Percentiles rank a stretch among this genome's conserved stretches.
phyloP scores from a whole-genome alignment of 164 flowering plant genomes.

The Vitis amurensis region DNA sequence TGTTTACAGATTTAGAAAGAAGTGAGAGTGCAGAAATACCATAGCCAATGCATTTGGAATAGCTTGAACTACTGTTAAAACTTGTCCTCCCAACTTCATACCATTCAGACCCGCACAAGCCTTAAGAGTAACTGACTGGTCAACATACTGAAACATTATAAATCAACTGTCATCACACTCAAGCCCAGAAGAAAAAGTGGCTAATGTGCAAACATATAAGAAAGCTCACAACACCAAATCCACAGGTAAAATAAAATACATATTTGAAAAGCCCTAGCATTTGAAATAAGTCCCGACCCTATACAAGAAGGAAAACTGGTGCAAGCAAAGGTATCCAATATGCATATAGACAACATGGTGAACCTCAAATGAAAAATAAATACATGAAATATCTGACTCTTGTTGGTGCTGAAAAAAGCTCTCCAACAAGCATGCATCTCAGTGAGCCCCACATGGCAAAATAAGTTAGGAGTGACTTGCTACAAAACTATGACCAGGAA shows the following conservation, averaged over 20 bases:
- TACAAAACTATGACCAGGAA: too few species aligned
- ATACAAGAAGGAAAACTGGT: too few species aligned
- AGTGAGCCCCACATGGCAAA: too few species aligned
- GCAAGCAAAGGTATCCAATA: too few species aligned
- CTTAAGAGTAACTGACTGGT: slow-evolving; percentile 71
- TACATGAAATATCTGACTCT: too few species aligned
- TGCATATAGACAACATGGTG: too few species aligned
- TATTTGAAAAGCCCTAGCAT: neutral
- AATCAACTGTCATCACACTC: neutral
- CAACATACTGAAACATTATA: slow-evolving; percentile 64
- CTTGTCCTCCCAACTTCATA: slow-evolving; percentile 84
- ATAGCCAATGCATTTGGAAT: slow-evolving; percentile 36
- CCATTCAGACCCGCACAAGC: slow-evolving; percentile 98
- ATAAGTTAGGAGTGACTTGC: too few species aligned
- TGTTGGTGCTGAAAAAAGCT: too few species aligned
- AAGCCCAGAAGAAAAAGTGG: neutral
- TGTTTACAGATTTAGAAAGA: neutral
- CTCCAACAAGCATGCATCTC: too few species aligned
- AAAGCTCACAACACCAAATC: neutral
- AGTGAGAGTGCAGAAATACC: slow-evolving; percentile 32
- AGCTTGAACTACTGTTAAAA: slow-evolving; percentile 81
- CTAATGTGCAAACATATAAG: neutral
- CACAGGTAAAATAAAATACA: neutral
- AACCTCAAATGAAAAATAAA: too few species aligned
- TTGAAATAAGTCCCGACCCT: too few species aligned